Evolutionary conservation across 2,329 filamentous ascomycete genomes (phyloP).

Genomic region (Fusarium xylarioides): DNA sequence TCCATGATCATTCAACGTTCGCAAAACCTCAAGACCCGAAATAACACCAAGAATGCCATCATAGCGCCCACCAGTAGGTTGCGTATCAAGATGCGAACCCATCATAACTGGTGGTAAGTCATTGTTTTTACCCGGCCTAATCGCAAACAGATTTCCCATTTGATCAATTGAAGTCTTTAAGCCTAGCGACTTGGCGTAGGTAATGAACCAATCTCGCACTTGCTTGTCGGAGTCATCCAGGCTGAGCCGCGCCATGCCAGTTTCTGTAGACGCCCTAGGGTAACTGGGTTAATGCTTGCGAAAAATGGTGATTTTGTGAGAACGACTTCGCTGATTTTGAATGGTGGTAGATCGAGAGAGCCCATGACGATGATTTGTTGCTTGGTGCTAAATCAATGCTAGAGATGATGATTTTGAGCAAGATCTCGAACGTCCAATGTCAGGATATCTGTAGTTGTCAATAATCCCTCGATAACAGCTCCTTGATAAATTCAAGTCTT

Average conservation of each 20-base stretch:
- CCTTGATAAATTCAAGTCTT: background rate
- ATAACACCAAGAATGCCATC: conserved; percentile 6
- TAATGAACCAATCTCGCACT: conserved; percentile 10
- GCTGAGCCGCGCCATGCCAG: background rate
- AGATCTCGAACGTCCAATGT: fast-evolving
- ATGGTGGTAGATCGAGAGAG: background rate
- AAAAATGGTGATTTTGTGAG: fast-evolving
- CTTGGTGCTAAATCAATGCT: too few relatives aligned
- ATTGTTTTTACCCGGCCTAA: background rate
- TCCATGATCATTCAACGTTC: background rate
- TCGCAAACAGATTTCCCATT: conserved; percentile 2
- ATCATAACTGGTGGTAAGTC: background rate
- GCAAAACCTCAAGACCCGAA: background rate
- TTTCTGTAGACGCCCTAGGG: background rate
- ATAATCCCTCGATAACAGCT: fast-evolving
- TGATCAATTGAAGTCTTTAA: background rate
- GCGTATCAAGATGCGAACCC: conserved; percentile 2
- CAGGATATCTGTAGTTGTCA: fast-evolving
- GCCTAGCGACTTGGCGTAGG: background rate
- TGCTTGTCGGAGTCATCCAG: conserved; percentile 10
- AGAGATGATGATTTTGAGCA: too few relatives aligned
- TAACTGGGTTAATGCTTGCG: fast-evolving
- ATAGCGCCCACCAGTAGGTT: background rate
- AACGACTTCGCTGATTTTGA: background rate
- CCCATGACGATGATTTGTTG: background rate